Base-by-base conservation (phyloP, 805 yeast genomes). In the Ogataea glucozyma region DNA sequence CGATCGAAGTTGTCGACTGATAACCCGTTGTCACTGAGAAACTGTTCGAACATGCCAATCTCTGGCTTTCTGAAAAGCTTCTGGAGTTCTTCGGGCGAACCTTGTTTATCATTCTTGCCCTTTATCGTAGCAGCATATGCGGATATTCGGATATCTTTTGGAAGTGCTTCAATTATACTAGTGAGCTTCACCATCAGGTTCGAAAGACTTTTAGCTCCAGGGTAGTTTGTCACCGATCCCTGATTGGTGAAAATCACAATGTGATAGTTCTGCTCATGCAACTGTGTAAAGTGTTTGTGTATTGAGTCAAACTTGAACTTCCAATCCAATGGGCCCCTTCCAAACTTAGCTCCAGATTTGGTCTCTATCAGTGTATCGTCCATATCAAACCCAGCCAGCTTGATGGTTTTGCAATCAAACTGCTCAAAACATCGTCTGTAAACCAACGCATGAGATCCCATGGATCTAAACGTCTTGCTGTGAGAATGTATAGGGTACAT, bases 241-340 rank as follows among this genome's bases (percentile, higher is more conserved):
- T 91, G 99, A 58, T 91, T 91, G 1, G 97, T 79, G 60, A 91
- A 87, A 1, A 91, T 75, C 3, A 83, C 90, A 3, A 89, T 39
- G 6, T 27, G 34, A 35, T 42, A 55, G 6, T 53, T 46, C 1
- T 46, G 33, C 3, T 46, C 31, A 10, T 24, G 38, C 13, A 67
- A 49, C 6, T 57, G 48, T 5, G 37, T 36, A 4, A 74, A 46
- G 19, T 56, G 62, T 3, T 43, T 26, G 3, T 52, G 29, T 2
- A 69, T 62, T 6, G 48, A 47, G 30, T 49, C 48, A 22, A 59
- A 63, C 45, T 67, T 71, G 73, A 80, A 82, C 54, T 70, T 67
- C 98, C 98, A 91, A 61, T 91, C 98, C 3, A 61, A 47, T 1
- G 85, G 74, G 6, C 76, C 66, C 18, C 72, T 63, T 0, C 88